Evolutionary conservation across 306 rosid species (phyloP), one percentile per base, ranked within the genome.

Genomic region (Lathyrus aphaca): DNA sequence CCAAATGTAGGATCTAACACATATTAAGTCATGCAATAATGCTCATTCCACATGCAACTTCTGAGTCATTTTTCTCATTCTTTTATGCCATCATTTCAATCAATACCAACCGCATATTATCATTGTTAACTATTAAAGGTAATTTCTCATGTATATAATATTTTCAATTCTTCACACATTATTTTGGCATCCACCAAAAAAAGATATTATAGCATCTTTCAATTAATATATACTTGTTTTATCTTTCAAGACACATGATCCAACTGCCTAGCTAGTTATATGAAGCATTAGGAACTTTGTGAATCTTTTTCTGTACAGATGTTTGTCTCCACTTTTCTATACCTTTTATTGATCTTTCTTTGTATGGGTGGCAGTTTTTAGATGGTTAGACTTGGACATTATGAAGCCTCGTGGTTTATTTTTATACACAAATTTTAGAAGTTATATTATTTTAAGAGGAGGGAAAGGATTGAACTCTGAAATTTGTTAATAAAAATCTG

Each of bases 21-120:
- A 58, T 69, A 75, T 64, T 73, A 42, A 79, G 79, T 80, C 85
- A 82, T 81, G 84, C 80, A 84, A 72, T 55, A 81, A 45, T 77
- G 65, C 58, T 35, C 19, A 76, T 71, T 67, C 79, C 83, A 77
- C 86, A 74, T 72, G 87, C 80, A 78, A 65, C 10, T 59, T 78
- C 85, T 58, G 16, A 64, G 73, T 79, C 77, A 78, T 58, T 53
- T 53, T 77, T 77, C 66, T 66, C 86, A 46, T 71, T 66, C 78
- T 65, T 66, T 75, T 37, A 74, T 65, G 73, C 75, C 67, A 82
- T 78, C 69, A 78, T 74, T 70, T 66, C 66, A 66, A 79, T 63
- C 69, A 79, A 74, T 68, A 62, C 68, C 79, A 68, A 79, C 72
- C 76, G 68, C 56, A 68, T 55, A 74, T 74, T 35, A 35, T 35